Percentiles rank a stretch among this genome's conserved stretches.
Evolutionary conservation across 208 protist genomes (phyloP).

Genomic region (Pavlovales sp.): DNA sequence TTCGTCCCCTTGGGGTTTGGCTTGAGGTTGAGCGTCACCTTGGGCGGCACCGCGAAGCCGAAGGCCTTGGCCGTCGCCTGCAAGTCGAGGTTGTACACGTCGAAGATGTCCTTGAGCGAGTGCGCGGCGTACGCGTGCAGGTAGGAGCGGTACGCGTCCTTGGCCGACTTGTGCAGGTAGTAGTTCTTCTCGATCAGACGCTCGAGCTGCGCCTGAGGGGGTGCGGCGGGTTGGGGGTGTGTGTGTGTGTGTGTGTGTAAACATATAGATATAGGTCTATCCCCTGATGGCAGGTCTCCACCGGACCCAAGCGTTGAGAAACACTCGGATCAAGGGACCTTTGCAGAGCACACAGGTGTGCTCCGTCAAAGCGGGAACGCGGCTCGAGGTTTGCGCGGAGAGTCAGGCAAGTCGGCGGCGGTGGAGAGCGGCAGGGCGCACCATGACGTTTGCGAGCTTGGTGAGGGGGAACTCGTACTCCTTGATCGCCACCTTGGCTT

Average conservation of each 20-base stretch:
- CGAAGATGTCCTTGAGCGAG: conserved; percentile 96
- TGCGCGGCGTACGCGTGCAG: conserved; percentile 92
- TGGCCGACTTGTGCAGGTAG: conserved; percentile 91
- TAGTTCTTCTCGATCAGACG: conserved; percentile 96
- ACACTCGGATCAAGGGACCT: too few species aligned
- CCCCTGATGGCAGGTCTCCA: too few species aligned
- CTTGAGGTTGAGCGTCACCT: conserved; percentile 46
- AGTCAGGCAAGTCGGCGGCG: conserved; percentile 38
- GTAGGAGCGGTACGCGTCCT: conserved; percentile 86
- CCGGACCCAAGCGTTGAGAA: too few species aligned
- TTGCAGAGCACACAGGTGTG: too few species aligned
- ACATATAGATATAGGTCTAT: too few species aligned
- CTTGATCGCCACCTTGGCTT: conserved; percentile 87
- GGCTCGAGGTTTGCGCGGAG: too few species aligned
- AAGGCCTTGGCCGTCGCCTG: conserved; percentile 84
- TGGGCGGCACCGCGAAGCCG: conserved; percentile 57
- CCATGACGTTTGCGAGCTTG: conserved; percentile 87
- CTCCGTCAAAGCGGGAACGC: too few species aligned
- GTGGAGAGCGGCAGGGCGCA: conserved; percentile 45
- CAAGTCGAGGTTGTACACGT: conserved; percentile 92
- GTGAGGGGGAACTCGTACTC: conserved; percentile 93
- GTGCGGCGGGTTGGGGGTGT: background rate
- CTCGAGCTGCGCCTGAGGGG: conserved; percentile 81
- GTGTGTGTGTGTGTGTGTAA: too few species aligned
- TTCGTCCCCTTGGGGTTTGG: conserved; percentile 3